Percentiles rank a stretch among this genome's conserved stretches.
These are phyloP conservation scores for Allium fistulosum DNA, from an alignment of 106 monocot species.

Conservation along the genomic window DNA sequence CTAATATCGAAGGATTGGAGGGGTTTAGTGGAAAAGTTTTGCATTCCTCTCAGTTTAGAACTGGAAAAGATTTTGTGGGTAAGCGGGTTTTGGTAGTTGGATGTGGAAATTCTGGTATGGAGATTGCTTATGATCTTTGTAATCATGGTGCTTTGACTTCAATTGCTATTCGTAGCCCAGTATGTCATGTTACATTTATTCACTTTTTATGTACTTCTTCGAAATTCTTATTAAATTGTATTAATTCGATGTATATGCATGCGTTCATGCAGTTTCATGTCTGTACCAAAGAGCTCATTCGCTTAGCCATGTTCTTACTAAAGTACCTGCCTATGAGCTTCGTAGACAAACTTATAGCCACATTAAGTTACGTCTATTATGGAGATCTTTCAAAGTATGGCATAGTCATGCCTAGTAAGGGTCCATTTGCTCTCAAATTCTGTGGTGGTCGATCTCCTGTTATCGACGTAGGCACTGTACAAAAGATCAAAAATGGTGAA, in stretches of 20 bases:
- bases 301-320: slow-evolving; percentile 36
- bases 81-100: slow-evolving; percentile 8
- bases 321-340: slow-evolving; percentile 13
- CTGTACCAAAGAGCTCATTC: slow-evolving; percentile 21
- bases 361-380: slow-evolving; percentile 11
- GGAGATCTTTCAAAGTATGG: slow-evolving; percentile 55
- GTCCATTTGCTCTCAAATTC: slow-evolving; percentile 35
- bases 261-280: slow-evolving; percentile 30
- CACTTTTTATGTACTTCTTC: too few relatives aligned
- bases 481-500: slow-evolving; percentile 43
- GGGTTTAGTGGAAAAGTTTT: slow-evolving; percentile 3
- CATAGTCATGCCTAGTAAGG: slow-evolving; percentile 30
- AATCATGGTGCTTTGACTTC: slow-evolving; percentile 13
- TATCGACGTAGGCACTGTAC: slow-evolving; percentile 64
- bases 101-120: slow-evolving; percentile 14
- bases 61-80: not conserved
- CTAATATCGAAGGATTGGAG: slow-evolving; percentile 1
- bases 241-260: not conserved
- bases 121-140: slow-evolving; percentile 22
- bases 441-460: slow-evolving; percentile 34
- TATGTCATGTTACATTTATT: not conserved
- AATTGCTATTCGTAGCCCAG: slow-evolving; percentile 6
- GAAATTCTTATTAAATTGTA: not conserved
- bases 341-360: slow-evolving; percentile 31
- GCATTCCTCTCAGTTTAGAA: slow-evolving; percentile 3